Base-by-base conservation (phyloP, 2,329 filamentous ascomycete species). In the Sporothrix humicola region DNA sequence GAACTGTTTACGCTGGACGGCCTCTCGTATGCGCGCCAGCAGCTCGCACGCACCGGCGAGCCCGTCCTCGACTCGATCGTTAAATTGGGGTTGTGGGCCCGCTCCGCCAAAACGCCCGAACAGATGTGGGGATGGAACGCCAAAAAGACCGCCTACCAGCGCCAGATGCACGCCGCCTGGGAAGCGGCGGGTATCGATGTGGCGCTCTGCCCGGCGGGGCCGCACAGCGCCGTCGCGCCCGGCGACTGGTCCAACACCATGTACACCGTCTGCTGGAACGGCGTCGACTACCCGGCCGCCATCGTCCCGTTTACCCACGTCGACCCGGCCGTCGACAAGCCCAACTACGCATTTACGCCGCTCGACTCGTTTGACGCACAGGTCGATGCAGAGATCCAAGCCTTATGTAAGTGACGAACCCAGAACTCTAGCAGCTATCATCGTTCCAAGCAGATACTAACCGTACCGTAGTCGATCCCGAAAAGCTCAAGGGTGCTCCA, bases 161-260 rank as follows among this genome's bases (percentile, higher is more conserved):
- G n/a, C 6, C 50, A 52, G 15, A 52, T 52, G 50, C 50, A 52
- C 17, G 50, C 50, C 15, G 12, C 50, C 15, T 52, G 50, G 48
- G 13, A 12, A 50, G 48, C 9, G 4, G 48, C 48, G 5, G 48
- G 48, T 5, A 50, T 50, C 48, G 48, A 50, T 17, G 17, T 50
- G 13, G 48, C 13, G 1, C 48, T 50, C 4, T 50, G 48, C 48
- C 48, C 48, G 4, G 48, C 48, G 4, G 48, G 50, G 0, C 50
- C 50, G n/a, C 50, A 82, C 75, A 77, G 50, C 15, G 50, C 50
- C 15, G 50, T 52, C 6, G 15, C 12, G 15, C 50, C 50, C n/a
- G 50, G 50, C 4, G 50, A 52, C 50, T 52, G 50, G 50, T 52
- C 50, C 50, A 52, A 52, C 50, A 52, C 50, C 12, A 52, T 52